Evolutionary conservation across 2,329 filamentous ascomycete genomes (phyloP).

Genomic region (Trichoderma asperellum): DNA sequence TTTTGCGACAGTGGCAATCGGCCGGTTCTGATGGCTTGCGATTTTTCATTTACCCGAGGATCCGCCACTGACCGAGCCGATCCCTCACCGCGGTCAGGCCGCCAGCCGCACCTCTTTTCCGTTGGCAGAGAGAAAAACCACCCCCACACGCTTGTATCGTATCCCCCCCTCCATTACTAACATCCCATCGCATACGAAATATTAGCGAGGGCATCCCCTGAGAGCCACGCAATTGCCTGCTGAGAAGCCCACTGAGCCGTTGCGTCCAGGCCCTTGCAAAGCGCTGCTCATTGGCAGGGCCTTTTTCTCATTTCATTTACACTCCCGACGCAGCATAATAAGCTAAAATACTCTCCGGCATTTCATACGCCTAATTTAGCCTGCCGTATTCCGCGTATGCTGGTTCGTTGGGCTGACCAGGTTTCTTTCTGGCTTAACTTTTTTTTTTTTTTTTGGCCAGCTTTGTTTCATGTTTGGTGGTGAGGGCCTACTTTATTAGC

Average conservation of each 20-base stretch:
- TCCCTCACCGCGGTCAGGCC: conserved; percentile 26
- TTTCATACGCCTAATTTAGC: neutral
- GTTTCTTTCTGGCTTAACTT: neutral
- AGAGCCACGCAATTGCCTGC: conserved; percentile 25
- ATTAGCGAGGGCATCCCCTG: conserved; percentile 11
- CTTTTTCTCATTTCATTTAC: neutral
- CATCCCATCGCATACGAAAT: neutral
- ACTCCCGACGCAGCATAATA: neutral
- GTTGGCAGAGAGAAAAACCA: neutral
- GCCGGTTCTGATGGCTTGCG: conserved; percentile 32
- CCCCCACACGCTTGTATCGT: neutral
- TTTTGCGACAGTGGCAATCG: conserved; percentile 22
- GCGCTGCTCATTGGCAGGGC: conserved; percentile 16
- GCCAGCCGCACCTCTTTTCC: neutral
- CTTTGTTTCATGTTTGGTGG: conserved; percentile 10
- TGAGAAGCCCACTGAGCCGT: neutral
- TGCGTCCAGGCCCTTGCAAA: neutral
- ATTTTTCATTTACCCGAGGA: conserved; percentile 34
- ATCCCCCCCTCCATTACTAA: neutral
- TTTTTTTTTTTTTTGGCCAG: neutral
- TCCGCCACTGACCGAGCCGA: conserved; percentile 35
- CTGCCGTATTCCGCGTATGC: conserved; percentile 17
- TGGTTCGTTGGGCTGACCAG: neutral
- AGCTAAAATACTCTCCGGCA: conserved; percentile 24
- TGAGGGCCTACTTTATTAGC: conserved; percentile 6